Conservation (phyloP, 1,284 basidiomycete species). For the Cutaneotrichosporon sp. region DNA sequence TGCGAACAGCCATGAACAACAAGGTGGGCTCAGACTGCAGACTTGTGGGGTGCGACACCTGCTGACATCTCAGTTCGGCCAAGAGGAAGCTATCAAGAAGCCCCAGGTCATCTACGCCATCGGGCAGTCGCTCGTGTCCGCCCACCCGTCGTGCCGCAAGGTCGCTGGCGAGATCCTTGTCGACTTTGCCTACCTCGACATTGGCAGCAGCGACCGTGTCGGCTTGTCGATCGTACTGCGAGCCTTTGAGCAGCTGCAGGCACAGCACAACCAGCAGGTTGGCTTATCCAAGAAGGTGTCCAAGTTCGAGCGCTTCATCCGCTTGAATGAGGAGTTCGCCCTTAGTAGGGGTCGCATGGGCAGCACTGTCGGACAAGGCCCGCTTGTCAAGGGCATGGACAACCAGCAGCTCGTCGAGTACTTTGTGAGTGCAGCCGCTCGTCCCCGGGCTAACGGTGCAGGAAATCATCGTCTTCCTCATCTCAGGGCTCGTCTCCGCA, state of each 20-base stretch:
- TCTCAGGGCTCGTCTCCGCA: constrained; percentile 33
- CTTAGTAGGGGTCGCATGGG: constrained; percentile 92
- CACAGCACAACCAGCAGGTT: constrained; percentile 35
- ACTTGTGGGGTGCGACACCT: not conserved
- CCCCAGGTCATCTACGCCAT: constrained; percentile 78
- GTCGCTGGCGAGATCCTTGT: constrained; percentile 71
- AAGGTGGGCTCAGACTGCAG: constrained; percentile 63
- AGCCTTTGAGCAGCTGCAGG: constrained; percentile 55
- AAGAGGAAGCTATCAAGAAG: constrained; percentile 76
- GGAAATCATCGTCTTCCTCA: constrained; percentile 38
- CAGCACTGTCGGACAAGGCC: constrained; percentile 88
- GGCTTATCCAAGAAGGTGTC: constrained; percentile 61
- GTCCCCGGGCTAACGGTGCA: constrained; percentile 13
- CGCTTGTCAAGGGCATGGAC: constrained; percentile 66
- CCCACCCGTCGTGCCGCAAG: constrained; percentile 77
- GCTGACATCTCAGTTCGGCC: constrained; percentile 61
- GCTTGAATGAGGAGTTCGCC: constrained; percentile 73
- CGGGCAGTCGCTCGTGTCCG: constrained; percentile 79
- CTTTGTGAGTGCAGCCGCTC: constrained; percentile 31
- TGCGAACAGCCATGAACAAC: constrained; percentile 81
- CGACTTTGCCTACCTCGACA: constrained; percentile 57
- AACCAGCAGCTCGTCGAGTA: constrained; percentile 38
- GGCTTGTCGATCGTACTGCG: constrained; percentile 58
- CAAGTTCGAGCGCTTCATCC: constrained; percentile 88
- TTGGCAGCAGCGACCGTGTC: constrained; percentile 37